These are phyloP conservation scores for Eucalyptus curtisii DNA, from an alignment of 345 rosid species.

Conservation along the genomic window DNA sequence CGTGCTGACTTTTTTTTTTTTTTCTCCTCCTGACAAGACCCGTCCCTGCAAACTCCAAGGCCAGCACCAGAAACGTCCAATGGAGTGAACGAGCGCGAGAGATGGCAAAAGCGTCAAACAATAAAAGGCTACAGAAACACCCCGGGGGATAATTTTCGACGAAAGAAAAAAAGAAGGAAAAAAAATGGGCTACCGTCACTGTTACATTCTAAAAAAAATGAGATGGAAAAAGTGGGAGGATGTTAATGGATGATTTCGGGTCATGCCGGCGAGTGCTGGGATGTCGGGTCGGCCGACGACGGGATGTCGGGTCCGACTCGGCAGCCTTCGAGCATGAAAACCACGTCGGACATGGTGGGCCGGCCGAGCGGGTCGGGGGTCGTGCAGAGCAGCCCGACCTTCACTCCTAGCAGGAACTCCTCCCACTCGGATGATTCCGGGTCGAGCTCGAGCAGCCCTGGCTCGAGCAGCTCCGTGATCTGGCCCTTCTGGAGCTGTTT, in stretches of 20 bases:
- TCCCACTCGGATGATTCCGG: constrained; percentile 99
- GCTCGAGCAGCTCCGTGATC: constrained; percentile 71
- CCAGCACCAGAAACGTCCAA: not conserved
- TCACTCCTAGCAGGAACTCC: constrained; percentile 84
- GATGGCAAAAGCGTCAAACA: not conserved
- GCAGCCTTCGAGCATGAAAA: constrained; percentile 98
- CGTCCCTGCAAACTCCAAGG: not conserved
- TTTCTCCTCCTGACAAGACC: not conserved
- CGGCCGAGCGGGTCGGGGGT: constrained; percentile 82
- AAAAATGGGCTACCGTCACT: not conserved
- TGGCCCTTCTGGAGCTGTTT: constrained; percentile 87
- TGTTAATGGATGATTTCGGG: not conserved
- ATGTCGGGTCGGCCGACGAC: constrained; percentile 74
- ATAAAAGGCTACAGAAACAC: not conserved
- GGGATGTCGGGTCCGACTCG: constrained; percentile 82
- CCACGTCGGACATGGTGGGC: constrained; percentile 80
- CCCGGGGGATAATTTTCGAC: not conserved
- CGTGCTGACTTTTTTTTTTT: not conserved
- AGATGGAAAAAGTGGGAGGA: not conserved
- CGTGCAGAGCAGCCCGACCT: constrained; percentile 90
- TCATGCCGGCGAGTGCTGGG: constrained; percentile 76
- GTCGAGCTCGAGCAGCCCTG: constrained; percentile 86
- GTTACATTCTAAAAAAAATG: not conserved
- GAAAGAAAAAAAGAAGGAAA: not conserved
- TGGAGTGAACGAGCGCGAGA: not conserved